Evolutionary conservation across 163 green algal genomes (phyloP), one percentile per base, ranked within the genome.

Genomic region (Scenedesmus sp.): DNA sequence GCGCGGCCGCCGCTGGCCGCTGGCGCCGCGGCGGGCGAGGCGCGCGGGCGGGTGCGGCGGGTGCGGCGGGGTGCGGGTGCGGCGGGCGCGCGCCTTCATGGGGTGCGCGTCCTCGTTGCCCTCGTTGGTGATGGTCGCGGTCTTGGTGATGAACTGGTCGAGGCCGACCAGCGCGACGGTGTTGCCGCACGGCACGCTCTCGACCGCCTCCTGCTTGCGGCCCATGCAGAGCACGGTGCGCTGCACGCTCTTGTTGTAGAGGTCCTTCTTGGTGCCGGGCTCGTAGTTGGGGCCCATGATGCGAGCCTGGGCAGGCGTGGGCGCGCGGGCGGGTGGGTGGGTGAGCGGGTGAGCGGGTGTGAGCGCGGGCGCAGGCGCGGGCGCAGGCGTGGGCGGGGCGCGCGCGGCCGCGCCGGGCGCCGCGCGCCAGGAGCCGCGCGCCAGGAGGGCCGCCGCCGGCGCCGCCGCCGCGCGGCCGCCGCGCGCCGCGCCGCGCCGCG

Each of bases 191-290:
- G 97, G 97, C 82, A 99, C 97, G 47, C 33, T 63, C 92, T 99
- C 97, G 9, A 99, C 97, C 22, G 97, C 95, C 85, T 99, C 97
- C 89, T 99, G 86, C 92, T 91, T 92, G 72, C 93, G 90, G 84
- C 97, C 97, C 97, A 99, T 99, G 96, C 97, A 99, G 80, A 99
- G 92, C 88, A 99, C 97, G n/a, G 97, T 99, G 74, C 97, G 93
- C 97, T 99, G 97, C 83, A 99, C 94, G 33, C 91, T 90, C 91
- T 99, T 99, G 81, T 95, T 90, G 91, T 97, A 98, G 82, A 99
- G 93, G 84, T 99, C 97, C 94, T 99, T 99, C 97, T 99, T 99
- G 77, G 91, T 83, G 86, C 97, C 97, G 39, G 96, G 95, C 44
- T 98, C 89, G 73, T 97, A 99, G 94, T 99, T 99, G 86, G 96